Percentiles rank a stretch among this genome's conserved stretches.
Evolutionary conservation across 768 basidiomycete species (phyloP).

Genomic region (Russula earlei): DNA sequence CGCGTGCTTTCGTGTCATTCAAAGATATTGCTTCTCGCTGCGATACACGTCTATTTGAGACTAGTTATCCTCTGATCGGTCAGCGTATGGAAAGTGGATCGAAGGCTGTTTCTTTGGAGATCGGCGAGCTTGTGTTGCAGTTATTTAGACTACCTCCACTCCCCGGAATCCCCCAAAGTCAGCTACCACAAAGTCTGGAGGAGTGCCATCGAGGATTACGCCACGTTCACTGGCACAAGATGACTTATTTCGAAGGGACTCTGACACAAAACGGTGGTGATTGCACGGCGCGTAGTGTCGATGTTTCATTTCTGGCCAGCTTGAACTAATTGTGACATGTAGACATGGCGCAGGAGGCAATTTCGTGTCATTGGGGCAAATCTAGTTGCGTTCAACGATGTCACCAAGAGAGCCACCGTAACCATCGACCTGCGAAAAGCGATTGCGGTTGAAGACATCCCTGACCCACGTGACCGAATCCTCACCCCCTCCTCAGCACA

Average conservation of each 20-base stretch:
- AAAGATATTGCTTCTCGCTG: constrained; percentile 78
- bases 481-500: constrained; percentile 36
- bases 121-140: constrained; percentile 85
- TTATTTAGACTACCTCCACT: constrained; percentile 84
- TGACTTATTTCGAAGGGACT: constrained; percentile 86
- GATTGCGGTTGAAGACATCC: constrained; percentile 65
- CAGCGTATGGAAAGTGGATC: constrained; percentile 52
- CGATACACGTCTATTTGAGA: constrained; percentile 79
- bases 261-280: constrained; percentile 93
- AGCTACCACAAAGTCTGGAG: constrained; percentile 86
- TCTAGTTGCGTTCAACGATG: constrained; percentile 84
- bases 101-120: constrained; percentile 53
- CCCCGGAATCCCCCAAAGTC: constrained; percentile 66
- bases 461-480: constrained; percentile 42
- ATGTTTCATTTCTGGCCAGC: background rate
- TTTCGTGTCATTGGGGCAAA: constrained; percentile 80
- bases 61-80: constrained; percentile 70
- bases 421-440: constrained; percentile 90
- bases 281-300: constrained; percentile 55
- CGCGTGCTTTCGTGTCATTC: constrained; percentile 80
- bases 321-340: constrained; percentile 5
- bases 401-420: constrained; percentile 81
- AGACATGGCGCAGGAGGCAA: constrained; percentile 79
- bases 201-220: constrained; percentile 84
- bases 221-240: constrained; percentile 90